Conservation (phyloP, 2,329 filamentous ascomycete genomes). For the Trichoderma sp. region DNA sequence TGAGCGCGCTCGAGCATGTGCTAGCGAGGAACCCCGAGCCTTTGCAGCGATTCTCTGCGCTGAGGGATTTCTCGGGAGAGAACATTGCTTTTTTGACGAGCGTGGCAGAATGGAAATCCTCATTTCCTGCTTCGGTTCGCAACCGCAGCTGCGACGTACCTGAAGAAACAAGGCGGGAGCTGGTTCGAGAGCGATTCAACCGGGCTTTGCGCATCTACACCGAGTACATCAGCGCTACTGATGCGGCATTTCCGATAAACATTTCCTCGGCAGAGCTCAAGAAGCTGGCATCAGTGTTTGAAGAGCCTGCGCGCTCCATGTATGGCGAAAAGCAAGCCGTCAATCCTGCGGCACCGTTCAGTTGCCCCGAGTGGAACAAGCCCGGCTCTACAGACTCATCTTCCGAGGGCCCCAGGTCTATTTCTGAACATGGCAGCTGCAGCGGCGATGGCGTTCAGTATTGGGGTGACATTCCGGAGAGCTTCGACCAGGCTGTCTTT, state of each 20-base stretch:
- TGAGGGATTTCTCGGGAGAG: slow-evolving; percentile 70
- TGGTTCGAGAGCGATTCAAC: slow-evolving; percentile 56
- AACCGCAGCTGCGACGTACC: slow-evolving; percentile 29
- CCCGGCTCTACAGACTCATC: slow-evolving; percentile 2
- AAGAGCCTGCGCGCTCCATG: slow-evolving; percentile 50
- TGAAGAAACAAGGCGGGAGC: slow-evolving; percentile 36
- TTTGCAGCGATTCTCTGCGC: slow-evolving; percentile 66
- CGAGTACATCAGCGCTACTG: slow-evolving; percentile 60
- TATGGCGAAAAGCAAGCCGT: slow-evolving; percentile 44
- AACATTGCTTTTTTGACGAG: slow-evolving; percentile 69
- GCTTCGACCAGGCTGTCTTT: slow-evolving; percentile 58
- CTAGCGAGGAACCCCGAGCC: slow-evolving; percentile 62
- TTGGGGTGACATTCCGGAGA: slow-evolving; percentile 50
- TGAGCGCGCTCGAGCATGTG: slow-evolving; percentile 65
- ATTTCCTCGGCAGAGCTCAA: slow-evolving; percentile 59
- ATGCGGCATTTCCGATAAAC: slow-evolving; percentile 69
- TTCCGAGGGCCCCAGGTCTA: background rate
- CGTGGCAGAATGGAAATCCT: slow-evolving; percentile 60
- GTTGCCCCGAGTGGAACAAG: slow-evolving; percentile 21
- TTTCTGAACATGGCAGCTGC: background rate
- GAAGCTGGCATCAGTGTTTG: slow-evolving; percentile 60
- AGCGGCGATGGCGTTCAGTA: slow-evolving; percentile 36
- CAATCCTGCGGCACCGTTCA: slow-evolving; percentile 48
- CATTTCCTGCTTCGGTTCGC: slow-evolving; percentile 36
- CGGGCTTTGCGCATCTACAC: slow-evolving; percentile 64